Evolutionary conservation across 2,329 filamentous ascomycete species (phyloP).

Genomic region (Hansfordia pulvinata): DNA sequence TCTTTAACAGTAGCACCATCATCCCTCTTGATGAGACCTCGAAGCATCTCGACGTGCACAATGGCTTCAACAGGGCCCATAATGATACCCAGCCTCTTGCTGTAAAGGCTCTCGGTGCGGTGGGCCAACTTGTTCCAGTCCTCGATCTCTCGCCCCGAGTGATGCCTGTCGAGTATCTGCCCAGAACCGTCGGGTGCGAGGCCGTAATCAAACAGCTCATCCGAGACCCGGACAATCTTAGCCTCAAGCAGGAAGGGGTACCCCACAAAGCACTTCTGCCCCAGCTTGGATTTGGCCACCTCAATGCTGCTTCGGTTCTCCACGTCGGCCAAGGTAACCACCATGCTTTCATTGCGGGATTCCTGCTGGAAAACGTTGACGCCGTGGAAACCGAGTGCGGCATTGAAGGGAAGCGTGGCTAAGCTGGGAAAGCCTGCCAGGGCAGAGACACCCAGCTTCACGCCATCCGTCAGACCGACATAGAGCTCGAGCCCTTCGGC

Average conservation of each 20-base stretch:
- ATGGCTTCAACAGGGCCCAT: conserved; percentile 80
- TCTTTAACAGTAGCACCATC: conserved; percentile 87
- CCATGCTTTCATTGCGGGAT: conserved; percentile 91
- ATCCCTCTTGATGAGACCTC: conserved; percentile 79
- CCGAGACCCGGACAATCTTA: conserved; percentile 76
- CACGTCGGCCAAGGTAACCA: conserved; percentile 69
- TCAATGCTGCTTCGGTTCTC: conserved; percentile 58
- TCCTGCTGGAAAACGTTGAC: conserved; percentile 94
- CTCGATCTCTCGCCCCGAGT: conserved; percentile 62
- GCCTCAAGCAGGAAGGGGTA: conserved; percentile 95
- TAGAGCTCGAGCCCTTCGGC: conserved; percentile 82
- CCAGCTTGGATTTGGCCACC: conserved; percentile 65
- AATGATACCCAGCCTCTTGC: conserved; percentile 77
- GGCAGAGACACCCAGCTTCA: conserved; percentile 68
- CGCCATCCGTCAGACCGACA: conserved; percentile 72
- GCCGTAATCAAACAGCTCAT: conserved; percentile 84
- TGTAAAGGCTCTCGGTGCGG: conserved; percentile 76
- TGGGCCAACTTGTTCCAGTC: conserved; percentile 76
- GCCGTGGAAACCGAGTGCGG: conserved; percentile 71
- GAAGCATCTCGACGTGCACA: conserved; percentile 86
- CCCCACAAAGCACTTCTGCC: conserved; percentile 76
- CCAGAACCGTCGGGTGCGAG: conserved; percentile 48
- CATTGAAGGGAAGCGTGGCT: conserved; percentile 73
- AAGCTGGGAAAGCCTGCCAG: conserved; percentile 88
- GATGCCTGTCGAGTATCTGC: conserved; percentile 54